These are phyloP conservation scores for Postia placenta DNA, from an alignment of 768 basidiomycete species.

Conservation along the genomic window DNA sequence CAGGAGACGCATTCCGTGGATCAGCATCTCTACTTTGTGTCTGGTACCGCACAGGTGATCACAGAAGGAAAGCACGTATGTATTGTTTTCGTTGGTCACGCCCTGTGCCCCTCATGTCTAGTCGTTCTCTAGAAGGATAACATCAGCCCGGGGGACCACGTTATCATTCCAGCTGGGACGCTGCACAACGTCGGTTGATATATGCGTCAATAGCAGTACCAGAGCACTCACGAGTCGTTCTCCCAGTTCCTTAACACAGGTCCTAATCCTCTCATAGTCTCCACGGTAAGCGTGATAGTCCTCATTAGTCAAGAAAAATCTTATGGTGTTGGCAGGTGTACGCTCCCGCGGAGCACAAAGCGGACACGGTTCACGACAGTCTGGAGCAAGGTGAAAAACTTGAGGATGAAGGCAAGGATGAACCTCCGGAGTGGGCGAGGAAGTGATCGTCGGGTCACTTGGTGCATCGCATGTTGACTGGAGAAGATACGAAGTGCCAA, in stretches of 20 bases:
- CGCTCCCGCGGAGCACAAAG: constrained; percentile 24
- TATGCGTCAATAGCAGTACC: neutral
- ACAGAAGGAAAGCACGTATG: constrained; percentile 16
- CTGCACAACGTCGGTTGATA: constrained; percentile 19
- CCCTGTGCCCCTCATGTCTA: neutral
- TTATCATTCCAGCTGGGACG: constrained; percentile 23
- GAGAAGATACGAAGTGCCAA: too few species aligned
- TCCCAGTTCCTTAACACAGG: constrained; percentile 22
- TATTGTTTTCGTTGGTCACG: neutral
- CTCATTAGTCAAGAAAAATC: too few species aligned
- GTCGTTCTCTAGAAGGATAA: constrained; percentile 7
- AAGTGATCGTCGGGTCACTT: too few species aligned
- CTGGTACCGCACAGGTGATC: constrained; percentile 20
- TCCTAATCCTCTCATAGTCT: constrained; percentile 19
- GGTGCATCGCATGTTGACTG: too few species aligned
- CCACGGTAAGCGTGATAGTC: constrained; percentile 14
- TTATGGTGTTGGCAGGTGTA: constrained; percentile 15
- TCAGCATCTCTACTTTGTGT: constrained; percentile 23
- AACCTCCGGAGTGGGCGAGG: constrained; percentile 22
- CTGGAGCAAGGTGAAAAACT: constrained; percentile 22
- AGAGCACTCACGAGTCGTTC: constrained; percentile 3
- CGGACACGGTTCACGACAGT: constrained; percentile 20
- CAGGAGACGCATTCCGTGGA: constrained; percentile 24
- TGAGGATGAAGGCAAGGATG: constrained; percentile 24
- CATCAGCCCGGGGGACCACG: constrained; percentile 19